These are phyloP conservation scores for Brassica napus DNA, from an alignment of 345 rosid genomes.

Conservation along the genomic window DNA sequence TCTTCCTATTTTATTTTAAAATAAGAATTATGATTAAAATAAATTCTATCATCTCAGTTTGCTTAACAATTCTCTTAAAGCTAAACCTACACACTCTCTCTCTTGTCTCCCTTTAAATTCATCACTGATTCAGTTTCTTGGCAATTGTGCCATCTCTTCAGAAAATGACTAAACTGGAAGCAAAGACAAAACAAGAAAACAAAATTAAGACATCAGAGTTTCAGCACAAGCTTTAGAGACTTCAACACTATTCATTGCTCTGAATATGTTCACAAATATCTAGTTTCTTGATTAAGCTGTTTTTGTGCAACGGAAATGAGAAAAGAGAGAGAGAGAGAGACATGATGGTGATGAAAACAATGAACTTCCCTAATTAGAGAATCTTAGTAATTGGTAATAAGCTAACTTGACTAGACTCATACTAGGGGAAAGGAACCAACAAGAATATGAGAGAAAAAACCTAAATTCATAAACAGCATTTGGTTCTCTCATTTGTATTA, in stretches of 20 bases:
- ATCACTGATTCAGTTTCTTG: constrained; percentile 46
- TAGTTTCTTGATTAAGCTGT: constrained; percentile 28
- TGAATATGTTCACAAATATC: constrained; percentile 4
- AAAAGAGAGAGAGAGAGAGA: constrained; percentile 3
- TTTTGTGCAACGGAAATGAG: constrained; percentile 26
- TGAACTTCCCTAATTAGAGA: constrained; percentile 20
- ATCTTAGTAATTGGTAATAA: constrained; percentile 8
- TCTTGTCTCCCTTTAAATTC: constrained; percentile 34
- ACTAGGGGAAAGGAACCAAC: constrained; percentile 7
- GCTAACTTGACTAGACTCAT: constrained; percentile 16
- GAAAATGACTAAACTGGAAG: constrained; percentile 23
- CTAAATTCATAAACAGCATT: not conserved
- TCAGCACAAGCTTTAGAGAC: constrained; percentile 1
- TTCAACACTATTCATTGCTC: constrained; percentile 24
- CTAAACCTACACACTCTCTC: constrained; percentile 33
- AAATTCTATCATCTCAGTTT: constrained; percentile 15
- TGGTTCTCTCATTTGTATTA: not conserved
- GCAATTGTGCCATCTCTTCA: constrained; percentile 43
- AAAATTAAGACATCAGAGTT: constrained; percentile 15
- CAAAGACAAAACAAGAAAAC: constrained; percentile 30
- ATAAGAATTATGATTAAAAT: not conserved
- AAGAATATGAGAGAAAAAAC: constrained; percentile 16
- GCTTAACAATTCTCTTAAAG: constrained; percentile 44
- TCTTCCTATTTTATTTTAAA: constrained; percentile 23
- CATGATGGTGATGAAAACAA: constrained; percentile 35